Percentiles rank a stretch among this genome's conserved stretches.
phyloP scores from a whole-genome alignment of 2,329 filamentous ascomycete genomes.

The Apiospora phragmitis region DNA sequence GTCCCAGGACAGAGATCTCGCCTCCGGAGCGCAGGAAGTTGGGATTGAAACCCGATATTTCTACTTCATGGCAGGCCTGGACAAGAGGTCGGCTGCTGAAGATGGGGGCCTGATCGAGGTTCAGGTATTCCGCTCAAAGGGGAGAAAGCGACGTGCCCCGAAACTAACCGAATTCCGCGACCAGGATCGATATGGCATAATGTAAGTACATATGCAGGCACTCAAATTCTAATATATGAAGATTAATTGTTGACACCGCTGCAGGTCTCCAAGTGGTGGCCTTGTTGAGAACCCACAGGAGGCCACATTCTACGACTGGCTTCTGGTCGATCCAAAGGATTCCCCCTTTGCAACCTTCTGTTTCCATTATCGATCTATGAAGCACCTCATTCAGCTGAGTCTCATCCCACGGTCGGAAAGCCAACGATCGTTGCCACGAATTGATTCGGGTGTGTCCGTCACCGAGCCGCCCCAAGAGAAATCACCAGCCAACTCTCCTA shows the following conservation, averaged over 20 bases:
- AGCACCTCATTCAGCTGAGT: slow-evolving; percentile 47
- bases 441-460: neutral
- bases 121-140: slow-evolving; percentile 52
- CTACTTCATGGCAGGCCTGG: slow-evolving; percentile 43
- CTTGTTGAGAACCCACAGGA: slow-evolving; percentile 52
- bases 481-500: neutral
- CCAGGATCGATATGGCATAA: slow-evolving; percentile 53
- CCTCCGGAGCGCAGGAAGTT: slow-evolving; percentile 31
- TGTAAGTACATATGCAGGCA: slow-evolving; percentile 39
- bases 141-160: slow-evolving; percentile 43
- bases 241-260: neutral
- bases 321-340: slow-evolving; percentile 51
- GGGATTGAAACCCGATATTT: slow-evolving; percentile 53
- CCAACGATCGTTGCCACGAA: slow-evolving; percentile 3
- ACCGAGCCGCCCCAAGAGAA: neutral
- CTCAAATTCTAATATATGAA: neutral
- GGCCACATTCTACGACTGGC: slow-evolving; percentile 52
- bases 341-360: slow-evolving; percentile 53
- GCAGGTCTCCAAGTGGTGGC: slow-evolving; percentile 53
- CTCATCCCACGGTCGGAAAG: slow-evolving; percentile 39
- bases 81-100: slow-evolving; percentile 42
- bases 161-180: slow-evolving; percentile 44
- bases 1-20: slow-evolving; percentile 41
- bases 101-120: slow-evolving; percentile 59
- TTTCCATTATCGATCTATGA: slow-evolving; percentile 58